These are phyloP conservation scores for Sugiyamaella grinbergsii DNA, from an alignment of 1,139 yeast genomes.

Conservation along the genomic window DNA sequence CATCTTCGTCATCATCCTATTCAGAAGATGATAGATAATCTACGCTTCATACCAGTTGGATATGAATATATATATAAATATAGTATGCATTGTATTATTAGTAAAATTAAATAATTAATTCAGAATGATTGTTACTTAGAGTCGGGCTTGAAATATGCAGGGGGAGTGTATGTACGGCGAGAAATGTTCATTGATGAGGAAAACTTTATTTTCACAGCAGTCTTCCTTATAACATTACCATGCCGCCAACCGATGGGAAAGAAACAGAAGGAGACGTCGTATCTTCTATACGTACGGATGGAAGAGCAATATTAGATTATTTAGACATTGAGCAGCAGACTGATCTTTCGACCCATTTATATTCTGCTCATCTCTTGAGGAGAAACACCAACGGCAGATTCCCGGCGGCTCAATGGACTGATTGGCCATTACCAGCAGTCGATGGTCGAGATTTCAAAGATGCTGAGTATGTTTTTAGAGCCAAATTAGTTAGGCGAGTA, in stretches of 20 bases:
- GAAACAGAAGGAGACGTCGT: background rate
- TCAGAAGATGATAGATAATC: background rate
- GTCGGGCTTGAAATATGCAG: background rate
- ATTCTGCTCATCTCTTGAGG: slow-evolving; percentile 33
- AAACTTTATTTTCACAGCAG: background rate
- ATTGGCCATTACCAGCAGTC: slow-evolving; percentile 24
- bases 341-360: slow-evolving; percentile 38
- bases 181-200: background rate
- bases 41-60: too few species aligned
- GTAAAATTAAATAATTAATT: background rate
- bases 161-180: too few species aligned
- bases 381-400: slow-evolving; percentile 7
- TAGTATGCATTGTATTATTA: slow-evolving; percentile 12
- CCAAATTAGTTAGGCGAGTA: slow-evolving; percentile 19
- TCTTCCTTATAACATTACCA: background rate
- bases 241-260: background rate
- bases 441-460: slow-evolving; percentile 1
- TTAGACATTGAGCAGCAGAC: slow-evolving; percentile 34
- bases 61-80: background rate
- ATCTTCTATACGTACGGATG: slow-evolving; percentile 19
- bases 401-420: slow-evolving; percentile 22
- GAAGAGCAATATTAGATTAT: slow-evolving; percentile 30
- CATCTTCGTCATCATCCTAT: slow-evolving; percentile 2
- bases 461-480: slow-evolving; percentile 2
- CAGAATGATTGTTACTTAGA: background rate